Base-by-base conservation (phyloP, 495 filamentous ascomycete species). In the Penicillium riverlandense region DNA sequence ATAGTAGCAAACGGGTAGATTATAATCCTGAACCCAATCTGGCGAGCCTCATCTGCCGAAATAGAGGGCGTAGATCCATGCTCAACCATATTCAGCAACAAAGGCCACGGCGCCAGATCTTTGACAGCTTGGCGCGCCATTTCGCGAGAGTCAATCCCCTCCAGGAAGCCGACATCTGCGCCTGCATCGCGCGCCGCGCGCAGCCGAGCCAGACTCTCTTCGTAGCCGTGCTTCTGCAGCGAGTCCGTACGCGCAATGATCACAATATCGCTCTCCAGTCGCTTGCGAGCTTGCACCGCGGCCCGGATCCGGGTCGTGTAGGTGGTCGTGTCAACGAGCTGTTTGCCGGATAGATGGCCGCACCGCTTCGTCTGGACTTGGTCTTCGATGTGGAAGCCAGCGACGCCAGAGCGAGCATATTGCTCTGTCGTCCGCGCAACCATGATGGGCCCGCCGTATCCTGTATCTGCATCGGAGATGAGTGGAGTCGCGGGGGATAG, bases 341-440 rank as follows among this genome's bases (percentile, higher is more conserved):
- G 67, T 56, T 89, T 89, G 32, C 79, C 77, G 0, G 47, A 58
- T 0, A 85, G 67, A 45, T 84, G 79, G 2, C 81, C 82, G 61
- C 80, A 84, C 11, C 80, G 81, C 54, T 88, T 88, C 15, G 73
- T 78, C 44, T 70, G 67, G 11, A 85, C 74, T 54, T 88, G 82
- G 67, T 88, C 84, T 60, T 89, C 84, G 53, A 88, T 72, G 55
- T 88, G 83, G 47, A 87, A 71, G 30, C 68, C 85, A 4, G 84
- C 84, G 0, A 87, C 79, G 35, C 82, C 82, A 8, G 80, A 71
- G 7, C 74, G 72, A 15, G 77, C 75, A 59, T 86, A 88, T 47
- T 79, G 70, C 46, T 75, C 67, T 12, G 82, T 75, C 1, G 82
- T 80, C 32, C 77, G 70, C 11, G 76, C 67, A 15, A 86, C 75